Conservation (phyloP, 805 yeast species). For the Candida cerambycidarum region DNA sequence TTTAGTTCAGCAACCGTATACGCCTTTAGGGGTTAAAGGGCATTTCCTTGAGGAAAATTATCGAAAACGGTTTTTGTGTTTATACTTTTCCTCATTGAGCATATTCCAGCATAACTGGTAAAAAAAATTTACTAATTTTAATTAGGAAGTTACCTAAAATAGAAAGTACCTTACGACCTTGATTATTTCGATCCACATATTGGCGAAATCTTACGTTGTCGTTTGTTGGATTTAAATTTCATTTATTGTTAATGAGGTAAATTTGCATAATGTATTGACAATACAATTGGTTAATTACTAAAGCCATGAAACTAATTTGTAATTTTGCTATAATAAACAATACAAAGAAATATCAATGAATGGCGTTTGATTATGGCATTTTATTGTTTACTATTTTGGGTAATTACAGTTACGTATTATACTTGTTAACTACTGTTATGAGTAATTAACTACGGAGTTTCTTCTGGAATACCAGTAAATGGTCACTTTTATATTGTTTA, state of each 20-base stretch:
- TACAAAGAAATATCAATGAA: neutral
- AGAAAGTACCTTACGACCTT: neutral
- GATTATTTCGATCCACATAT: neutral
- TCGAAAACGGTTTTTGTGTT: conserved; percentile 2
- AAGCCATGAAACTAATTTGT: neutral
- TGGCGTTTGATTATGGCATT: conserved; percentile 1
- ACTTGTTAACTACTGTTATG: no score
- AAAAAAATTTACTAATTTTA: neutral
- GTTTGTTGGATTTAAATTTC: no score
- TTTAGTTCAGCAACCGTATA: neutral
- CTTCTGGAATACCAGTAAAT: no score
- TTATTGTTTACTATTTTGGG: neutral
- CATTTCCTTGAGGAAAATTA: neutral
- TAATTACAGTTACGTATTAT: neutral
- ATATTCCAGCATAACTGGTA: neutral
- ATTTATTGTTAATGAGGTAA: no score
- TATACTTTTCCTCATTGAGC: conserved; percentile 4
- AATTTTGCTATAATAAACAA: neutral
- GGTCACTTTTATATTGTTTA: no score
- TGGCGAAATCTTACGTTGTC: neutral
- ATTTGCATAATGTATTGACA: neutral
- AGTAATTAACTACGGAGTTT: no score
- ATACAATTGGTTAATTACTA: neutral
- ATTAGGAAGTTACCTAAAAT: neutral
- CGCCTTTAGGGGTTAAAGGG: conserved; percentile 2